A percentile compares a stretch with the other conserved stretches of the same genome.
phyloP scores from a whole-genome alignment of 306 rosid genomes.

The Fagus sylvatica region DNA sequence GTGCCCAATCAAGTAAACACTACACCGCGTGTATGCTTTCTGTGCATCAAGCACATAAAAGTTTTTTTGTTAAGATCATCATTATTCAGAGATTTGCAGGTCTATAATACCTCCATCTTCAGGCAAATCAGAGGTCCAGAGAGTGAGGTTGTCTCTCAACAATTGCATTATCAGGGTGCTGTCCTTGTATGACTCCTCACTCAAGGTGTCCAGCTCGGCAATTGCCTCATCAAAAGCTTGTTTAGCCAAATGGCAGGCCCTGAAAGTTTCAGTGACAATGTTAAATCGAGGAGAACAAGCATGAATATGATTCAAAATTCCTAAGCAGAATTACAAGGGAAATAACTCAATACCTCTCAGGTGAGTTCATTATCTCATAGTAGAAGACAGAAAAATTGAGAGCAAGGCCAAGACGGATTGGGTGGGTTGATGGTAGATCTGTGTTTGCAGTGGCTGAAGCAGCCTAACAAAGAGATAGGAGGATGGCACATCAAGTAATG shows the following conservation, averaged over 20 bases:
- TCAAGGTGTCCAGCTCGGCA: constrained; percentile 96
- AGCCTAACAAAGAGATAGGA: constrained; percentile 45
- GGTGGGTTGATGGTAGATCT: constrained; percentile 94
- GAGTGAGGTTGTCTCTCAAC: constrained; percentile 97
- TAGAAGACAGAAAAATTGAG: constrained; percentile 97
- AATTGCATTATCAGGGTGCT: constrained; percentile 98
- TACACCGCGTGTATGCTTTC: background rate
- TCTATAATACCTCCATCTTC: constrained; percentile 88
- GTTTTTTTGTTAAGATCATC: background rate
- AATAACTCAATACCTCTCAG: constrained; percentile 65
- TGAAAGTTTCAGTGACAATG: constrained; percentile 38
- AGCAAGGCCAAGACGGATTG: constrained; percentile 97
- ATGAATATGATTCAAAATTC: constrained; percentile 12
- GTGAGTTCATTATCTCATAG: constrained; percentile 97
- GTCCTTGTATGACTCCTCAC: constrained; percentile 98
- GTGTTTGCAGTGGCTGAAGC: constrained; percentile 87
- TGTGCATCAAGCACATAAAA: constrained; percentile 20
- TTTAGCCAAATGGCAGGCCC: constrained; percentile 99
- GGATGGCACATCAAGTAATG: constrained; percentile 16
- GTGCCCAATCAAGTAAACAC: background rate
- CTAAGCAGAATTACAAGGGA: background rate
- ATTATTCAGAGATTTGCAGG: constrained; percentile 17
- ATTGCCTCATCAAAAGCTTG: constrained; percentile 99
- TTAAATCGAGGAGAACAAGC: constrained; percentile 22
- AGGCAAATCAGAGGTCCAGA: constrained; percentile 99